These are phyloP conservation scores for Coniella lustricola DNA, from an alignment of 2,329 filamentous ascomycete species.

Conservation along the genomic window DNA sequence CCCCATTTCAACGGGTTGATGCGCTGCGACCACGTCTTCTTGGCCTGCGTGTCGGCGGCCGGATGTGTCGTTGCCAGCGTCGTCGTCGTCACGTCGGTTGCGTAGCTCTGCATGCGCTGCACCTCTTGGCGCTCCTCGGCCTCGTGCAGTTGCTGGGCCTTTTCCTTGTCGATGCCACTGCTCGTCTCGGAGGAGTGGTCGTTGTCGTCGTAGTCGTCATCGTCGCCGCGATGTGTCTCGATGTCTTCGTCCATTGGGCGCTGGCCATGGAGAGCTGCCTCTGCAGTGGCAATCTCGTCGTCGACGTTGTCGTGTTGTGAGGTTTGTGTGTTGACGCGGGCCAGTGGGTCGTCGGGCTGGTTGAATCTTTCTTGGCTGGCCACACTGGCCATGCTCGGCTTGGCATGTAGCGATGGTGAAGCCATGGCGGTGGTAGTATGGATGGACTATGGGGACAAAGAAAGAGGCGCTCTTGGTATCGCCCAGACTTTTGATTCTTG, in stretches of 20 bases:
- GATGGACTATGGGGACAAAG: no score
- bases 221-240: neutral
- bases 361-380: constrained; percentile 17
- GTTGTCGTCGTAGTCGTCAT: constrained; percentile 9
- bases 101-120: constrained; percentile 42
- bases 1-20: constrained; percentile 58
- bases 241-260: neutral
- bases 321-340: constrained; percentile 12
- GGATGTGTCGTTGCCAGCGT: constrained; percentile 35
- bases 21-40: constrained; percentile 58
- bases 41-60: constrained; percentile 11
- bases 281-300: constrained; percentile 16
- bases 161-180: constrained; percentile 14
- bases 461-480: neutral
- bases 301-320: constrained; percentile 14
- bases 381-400: constrained; percentile 9
- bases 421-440: neutral
- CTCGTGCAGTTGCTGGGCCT: constrained; percentile 19
- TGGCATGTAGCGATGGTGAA: constrained; percentile 1
- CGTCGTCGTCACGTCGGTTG: constrained; percentile 44
- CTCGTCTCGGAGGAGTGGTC: constrained; percentile 9
- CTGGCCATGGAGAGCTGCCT: constrained; percentile 6
- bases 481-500: neutral
- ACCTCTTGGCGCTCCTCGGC: constrained; percentile 27
- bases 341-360: constrained; percentile 18